Conservation (phyloP, 2,329 filamentous ascomycete genomes). For the Xylaria digitata region DNA sequence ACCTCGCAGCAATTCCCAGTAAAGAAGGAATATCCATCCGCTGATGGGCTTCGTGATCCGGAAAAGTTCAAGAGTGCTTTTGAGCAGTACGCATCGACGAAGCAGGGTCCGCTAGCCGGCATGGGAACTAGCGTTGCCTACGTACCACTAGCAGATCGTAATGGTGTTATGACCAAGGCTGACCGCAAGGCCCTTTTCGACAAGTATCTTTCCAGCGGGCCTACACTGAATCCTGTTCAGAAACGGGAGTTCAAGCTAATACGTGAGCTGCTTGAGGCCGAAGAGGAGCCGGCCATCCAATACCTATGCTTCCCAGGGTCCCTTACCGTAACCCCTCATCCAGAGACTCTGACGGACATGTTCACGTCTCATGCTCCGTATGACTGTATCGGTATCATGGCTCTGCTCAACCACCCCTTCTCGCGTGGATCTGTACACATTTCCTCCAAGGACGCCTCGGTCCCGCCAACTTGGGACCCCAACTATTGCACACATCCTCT, state of each 20-base stretch:
- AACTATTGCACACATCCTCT: slow-evolving; percentile 66
- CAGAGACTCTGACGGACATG: slow-evolving; percentile 46
- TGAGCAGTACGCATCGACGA: slow-evolving; percentile 52
- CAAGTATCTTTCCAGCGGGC: slow-evolving; percentile 38
- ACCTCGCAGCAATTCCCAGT: slow-evolving; percentile 55
- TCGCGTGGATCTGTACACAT: slow-evolving; percentile 71
- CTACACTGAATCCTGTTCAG: slow-evolving; percentile 28
- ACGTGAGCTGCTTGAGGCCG: slow-evolving; percentile 46
- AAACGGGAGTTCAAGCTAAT: slow-evolving; percentile 43
- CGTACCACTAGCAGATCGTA: slow-evolving; percentile 49
- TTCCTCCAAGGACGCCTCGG: slow-evolving; percentile 54
- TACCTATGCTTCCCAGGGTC: slow-evolving; percentile 53
- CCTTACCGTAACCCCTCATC: slow-evolving; percentile 45
- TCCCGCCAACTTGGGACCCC: slow-evolving; percentile 64
- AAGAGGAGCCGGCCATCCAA: slow-evolving; percentile 50
- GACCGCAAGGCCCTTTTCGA: slow-evolving; percentile 46
- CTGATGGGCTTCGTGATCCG: slow-evolving; percentile 52
- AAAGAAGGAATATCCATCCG: slow-evolving; percentile 53
- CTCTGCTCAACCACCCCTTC: slow-evolving; percentile 70
- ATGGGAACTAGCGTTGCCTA: slow-evolving; percentile 54
- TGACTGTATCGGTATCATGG: slow-evolving; percentile 67
- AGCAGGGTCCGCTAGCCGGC: slow-evolving; percentile 53
- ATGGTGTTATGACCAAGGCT: slow-evolving; percentile 44
- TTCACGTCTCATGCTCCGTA: slow-evolving; percentile 49
- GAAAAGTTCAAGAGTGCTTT: slow-evolving; percentile 48